Conservation (phyloP, 2,329 filamentous ascomycete species). For the Aureobasidium lini region DNA sequence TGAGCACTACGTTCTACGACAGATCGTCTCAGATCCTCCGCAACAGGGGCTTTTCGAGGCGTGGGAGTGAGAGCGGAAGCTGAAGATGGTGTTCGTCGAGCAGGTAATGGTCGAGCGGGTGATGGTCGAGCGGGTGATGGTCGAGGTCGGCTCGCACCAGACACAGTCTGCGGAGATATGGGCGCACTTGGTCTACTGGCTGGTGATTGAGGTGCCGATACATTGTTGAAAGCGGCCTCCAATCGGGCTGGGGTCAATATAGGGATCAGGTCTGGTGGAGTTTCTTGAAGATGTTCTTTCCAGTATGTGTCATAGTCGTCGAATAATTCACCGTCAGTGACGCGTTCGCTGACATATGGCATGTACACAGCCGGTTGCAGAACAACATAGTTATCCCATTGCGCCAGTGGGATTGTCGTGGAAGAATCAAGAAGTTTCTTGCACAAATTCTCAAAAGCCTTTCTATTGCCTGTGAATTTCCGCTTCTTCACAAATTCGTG, state of each 20-base stretch:
- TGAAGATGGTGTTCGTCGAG: not conserved
- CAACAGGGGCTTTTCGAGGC: not conserved
- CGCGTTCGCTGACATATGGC: not conserved
- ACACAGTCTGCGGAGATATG: not conserved
- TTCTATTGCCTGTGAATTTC: not conserved
- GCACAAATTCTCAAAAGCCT: constrained; percentile 6
- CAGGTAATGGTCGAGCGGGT: not conserved
- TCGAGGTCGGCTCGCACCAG: not conserved
- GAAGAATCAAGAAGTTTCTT: not conserved
- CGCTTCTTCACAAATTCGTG: not conserved
- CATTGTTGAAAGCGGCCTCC: not conserved
- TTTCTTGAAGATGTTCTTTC: not conserved
- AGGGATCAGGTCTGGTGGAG: not conserved
- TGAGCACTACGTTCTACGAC: not conserved
- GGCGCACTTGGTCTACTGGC: not conserved
- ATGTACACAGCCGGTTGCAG: not conserved
- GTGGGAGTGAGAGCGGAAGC: not conserved
- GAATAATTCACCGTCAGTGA: not conserved
- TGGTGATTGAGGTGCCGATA: not conserved
- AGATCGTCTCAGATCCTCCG: not conserved
- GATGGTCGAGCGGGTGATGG: not conserved
- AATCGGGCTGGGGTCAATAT: not conserved
- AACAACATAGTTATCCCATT: constrained; percentile 4
- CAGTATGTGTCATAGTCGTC: not conserved
- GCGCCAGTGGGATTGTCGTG: not conserved